phyloP scores from a whole-genome alignment of 345 rosid genomes.

The Eucalyptus paniculata region DNA sequence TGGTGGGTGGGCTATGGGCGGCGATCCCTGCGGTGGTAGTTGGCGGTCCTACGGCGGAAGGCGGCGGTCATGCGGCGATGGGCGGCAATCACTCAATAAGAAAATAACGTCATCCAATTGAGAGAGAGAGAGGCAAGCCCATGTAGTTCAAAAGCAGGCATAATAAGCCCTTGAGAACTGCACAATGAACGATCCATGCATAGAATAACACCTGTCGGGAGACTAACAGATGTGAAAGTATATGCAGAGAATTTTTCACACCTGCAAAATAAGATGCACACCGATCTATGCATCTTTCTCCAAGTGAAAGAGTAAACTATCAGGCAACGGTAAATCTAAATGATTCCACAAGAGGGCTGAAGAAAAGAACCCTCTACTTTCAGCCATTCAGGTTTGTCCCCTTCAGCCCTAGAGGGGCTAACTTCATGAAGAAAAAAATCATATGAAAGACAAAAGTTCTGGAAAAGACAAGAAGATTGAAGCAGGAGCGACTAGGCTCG shows the following conservation, averaged over 20 bases:
- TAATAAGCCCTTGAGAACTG: not conserved
- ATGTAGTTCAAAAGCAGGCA: not conserved
- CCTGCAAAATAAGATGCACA: too few relatives aligned
- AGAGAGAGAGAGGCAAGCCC: not conserved
- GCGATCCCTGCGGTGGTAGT: accelerated
- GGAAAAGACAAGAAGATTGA: not conserved
- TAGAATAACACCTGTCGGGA: not conserved
- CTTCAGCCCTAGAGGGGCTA: too few relatives aligned
- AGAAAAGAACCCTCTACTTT: too few relatives aligned
- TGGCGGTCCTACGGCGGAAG: accelerated
- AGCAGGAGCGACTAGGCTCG: too few relatives aligned
- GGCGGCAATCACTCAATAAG: not conserved
- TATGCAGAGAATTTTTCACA: too few relatives aligned
- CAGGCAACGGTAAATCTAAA: too few relatives aligned
- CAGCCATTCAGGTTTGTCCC: too few relatives aligned
- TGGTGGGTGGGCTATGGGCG: accelerated
- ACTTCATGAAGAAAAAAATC: too few relatives aligned
- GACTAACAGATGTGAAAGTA: not conserved
- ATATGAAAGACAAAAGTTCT: not conserved
- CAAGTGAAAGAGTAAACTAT: too few relatives aligned
- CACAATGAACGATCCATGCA: not conserved
- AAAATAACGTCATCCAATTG: not conserved
- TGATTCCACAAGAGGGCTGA: too few relatives aligned
- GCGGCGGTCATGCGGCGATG: accelerated
- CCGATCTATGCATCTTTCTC: too few relatives aligned